Percentiles rank a stretch among this genome's conserved stretches.
phyloP scores from a whole-genome alignment of 345 rosid species.

The Raphanus raphanistrum region DNA sequence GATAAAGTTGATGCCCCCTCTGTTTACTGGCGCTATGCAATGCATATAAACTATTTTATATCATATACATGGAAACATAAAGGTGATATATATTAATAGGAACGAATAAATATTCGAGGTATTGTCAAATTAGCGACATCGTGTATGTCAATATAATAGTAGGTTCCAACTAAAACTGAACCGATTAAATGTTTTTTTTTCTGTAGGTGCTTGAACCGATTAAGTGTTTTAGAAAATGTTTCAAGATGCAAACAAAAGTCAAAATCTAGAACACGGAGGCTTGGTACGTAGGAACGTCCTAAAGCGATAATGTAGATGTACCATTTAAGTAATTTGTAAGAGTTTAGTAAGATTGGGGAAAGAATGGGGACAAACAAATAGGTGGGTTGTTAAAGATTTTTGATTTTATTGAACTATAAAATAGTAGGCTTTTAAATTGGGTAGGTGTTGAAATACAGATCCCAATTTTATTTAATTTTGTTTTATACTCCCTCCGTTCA shows the following conservation, averaged over 20 bases:
- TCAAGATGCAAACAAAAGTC: slow-evolving; percentile 11
- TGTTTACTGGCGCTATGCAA: slow-evolving; percentile 15
- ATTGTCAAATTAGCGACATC: background rate
- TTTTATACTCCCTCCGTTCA: too few species aligned
- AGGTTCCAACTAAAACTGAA: background rate
- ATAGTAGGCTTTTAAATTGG: slow-evolving; percentile 35
- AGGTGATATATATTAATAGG: background rate
- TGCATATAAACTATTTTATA: background rate
- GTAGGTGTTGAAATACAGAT: slow-evolving; percentile 37
- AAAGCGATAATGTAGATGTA: slow-evolving; percentile 12
- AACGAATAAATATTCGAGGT: background rate
- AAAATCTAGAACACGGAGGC: slow-evolving; percentile 10
- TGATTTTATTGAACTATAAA: slow-evolving; percentile 11
- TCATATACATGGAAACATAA: background rate
- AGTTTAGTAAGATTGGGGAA: background rate
- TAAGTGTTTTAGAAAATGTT: background rate
- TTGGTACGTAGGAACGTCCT: slow-evolving; percentile 4
- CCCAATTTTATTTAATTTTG: slow-evolving; percentile 7
- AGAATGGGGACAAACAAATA: slow-evolving; percentile 45
- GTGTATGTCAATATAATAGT: background rate
- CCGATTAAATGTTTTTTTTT: background rate
- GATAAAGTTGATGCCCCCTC: slow-evolving; percentile 38
- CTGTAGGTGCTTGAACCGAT: background rate
- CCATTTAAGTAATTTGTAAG: slow-evolving; percentile 14
- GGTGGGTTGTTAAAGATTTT: slow-evolving; percentile 41